These are phyloP conservation scores for Phlyctochytrium planicorne DNA, from an alignment of 192 early-diverging fungal species.

Conservation along the genomic window DNA sequence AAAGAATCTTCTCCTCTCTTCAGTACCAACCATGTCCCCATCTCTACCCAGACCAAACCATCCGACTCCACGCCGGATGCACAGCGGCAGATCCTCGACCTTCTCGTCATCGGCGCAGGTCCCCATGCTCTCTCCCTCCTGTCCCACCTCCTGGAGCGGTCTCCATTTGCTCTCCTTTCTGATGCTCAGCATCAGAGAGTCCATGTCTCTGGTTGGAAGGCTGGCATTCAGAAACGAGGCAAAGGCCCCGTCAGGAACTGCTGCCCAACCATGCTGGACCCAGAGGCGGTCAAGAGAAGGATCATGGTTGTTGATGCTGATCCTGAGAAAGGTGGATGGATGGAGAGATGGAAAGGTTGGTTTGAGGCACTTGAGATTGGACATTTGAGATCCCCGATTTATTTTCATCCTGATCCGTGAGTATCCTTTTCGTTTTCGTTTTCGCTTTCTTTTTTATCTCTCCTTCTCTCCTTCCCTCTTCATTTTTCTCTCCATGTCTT, in stretches of 20 bases:
- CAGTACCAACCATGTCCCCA: too few relatives aligned
- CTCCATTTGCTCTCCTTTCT: slow-evolving; percentile 10
- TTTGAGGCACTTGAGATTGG: slow-evolving; percentile 11
- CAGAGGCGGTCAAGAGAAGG: background rate
- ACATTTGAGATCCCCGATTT: slow-evolving; percentile 16
- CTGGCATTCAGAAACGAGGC: too few relatives aligned
- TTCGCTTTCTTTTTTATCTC: background rate
- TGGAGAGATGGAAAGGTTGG: slow-evolving; percentile 7
- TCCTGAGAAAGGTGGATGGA: slow-evolving; percentile 2
- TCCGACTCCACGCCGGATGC: too few relatives aligned
- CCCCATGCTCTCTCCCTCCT: slow-evolving; percentile 29
- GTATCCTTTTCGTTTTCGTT: background rate
- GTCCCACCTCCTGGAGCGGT: slow-evolving; percentile 21
- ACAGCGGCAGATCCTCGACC: slow-evolving; percentile 17
- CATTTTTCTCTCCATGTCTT: too few relatives aligned
- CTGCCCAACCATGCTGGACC: background rate
- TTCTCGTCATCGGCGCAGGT: slow-evolving; percentile 25
- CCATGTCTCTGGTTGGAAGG: slow-evolving; percentile 2
- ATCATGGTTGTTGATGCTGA: slow-evolving; percentile 1
- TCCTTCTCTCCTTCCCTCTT: too few relatives aligned
- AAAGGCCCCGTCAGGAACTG: too few relatives aligned
- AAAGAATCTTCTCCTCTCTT: too few relatives aligned
- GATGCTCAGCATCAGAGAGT: slow-evolving; percentile 11
- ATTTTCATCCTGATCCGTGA: slow-evolving; percentile 18
- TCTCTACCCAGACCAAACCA: too few relatives aligned